These are phyloP conservation scores for Medicago lupulina DNA, from an alignment of 306 rosid genomes.

Conservation along the genomic window DNA sequence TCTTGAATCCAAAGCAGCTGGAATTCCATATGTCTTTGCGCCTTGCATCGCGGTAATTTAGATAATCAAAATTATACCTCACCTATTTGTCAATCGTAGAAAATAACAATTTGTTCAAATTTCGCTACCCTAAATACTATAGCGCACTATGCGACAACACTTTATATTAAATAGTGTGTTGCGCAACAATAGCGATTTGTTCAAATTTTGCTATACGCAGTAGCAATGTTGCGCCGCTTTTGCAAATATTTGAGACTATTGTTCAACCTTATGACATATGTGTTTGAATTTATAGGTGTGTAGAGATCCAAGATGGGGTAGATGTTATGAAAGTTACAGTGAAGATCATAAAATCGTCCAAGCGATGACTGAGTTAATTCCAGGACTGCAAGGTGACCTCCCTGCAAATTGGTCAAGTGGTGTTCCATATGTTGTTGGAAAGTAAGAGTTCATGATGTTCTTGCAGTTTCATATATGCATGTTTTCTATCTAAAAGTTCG, in stretches of 20 bases:
- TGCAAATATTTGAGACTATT: too few relatives aligned
- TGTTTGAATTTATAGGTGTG: conserved; percentile 37
- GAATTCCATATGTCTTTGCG: conserved; percentile 47
- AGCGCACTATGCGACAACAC: background rate
- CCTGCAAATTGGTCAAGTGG: conserved; percentile 42
- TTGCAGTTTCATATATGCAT: background rate
- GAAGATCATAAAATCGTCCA: conserved; percentile 47
- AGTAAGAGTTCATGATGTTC: background rate
- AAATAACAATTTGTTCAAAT: background rate
- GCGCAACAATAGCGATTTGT: background rate
- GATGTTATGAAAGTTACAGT: conserved; percentile 53
- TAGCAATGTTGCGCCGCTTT: too few relatives aligned
- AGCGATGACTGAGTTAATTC: conserved; percentile 44
- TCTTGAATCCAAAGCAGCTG: conserved; percentile 51
- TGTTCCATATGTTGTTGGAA: conserved; percentile 46
- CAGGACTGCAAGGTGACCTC: conserved; percentile 48
- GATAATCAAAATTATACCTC: background rate
- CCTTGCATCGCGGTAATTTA: conserved; percentile 49
- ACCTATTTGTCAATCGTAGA: background rate
- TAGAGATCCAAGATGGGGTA: conserved; percentile 55
- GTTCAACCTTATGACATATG: background rate
- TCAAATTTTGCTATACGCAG: too few relatives aligned
- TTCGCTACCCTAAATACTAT: background rate
- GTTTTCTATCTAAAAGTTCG: too few relatives aligned
- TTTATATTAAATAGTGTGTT: background rate